Evolutionary conservation across 192 early-diverging fungal species (phyloP), one percentile per base, ranked within the genome.

Genomic region (Blastocladiella britannica): DNA sequence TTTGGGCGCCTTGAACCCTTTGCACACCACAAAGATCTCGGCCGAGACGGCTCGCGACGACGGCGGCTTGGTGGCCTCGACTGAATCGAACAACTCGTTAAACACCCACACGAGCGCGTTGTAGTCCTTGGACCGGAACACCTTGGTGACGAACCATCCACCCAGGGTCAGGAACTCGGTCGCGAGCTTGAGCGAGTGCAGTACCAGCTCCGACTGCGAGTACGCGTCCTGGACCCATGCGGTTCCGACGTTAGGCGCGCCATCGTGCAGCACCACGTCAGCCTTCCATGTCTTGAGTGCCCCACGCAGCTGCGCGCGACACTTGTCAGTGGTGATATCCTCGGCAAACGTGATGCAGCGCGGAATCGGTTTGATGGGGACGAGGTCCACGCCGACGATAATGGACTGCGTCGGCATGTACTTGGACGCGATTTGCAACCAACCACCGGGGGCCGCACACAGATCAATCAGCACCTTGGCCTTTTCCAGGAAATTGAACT

Each of bases 81-180:
- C 94, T 58, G 83, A 89, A 52, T 74, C 71, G 72, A 98, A 98
- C 31, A 98, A 68, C 70, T 95, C 91, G 64, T 96, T 88, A 61
- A 98, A 93, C 26, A 95, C 90, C 92, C 92, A 98, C 57, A 98
- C 79, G 30, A 98, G 74, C 61, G 90, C 92, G 76, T 95, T 95
- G 81, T 98, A 98, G 79, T 98, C 94, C 72, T 92, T 91, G 60
- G 91, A 95, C 58, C 94, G 77, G 73, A 98, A 98, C 26, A 98
- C 84, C 74, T 98, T 98, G 66, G 92, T 93, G 25, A 98, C 89
- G 73, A 98, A 98, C 8, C 78, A 82, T 12, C 93, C 94, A 55
- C 91, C 91, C 59, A 86, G 82, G 54, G 70, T 67, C 63, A 98
- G 67, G 58, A 95, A 98, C 67, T 93, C 89, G 0, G 85, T 84